Evolutionary conservation across 2,329 filamentous ascomycete species (phyloP).

Genomic region (Phialophora tarda): DNA sequence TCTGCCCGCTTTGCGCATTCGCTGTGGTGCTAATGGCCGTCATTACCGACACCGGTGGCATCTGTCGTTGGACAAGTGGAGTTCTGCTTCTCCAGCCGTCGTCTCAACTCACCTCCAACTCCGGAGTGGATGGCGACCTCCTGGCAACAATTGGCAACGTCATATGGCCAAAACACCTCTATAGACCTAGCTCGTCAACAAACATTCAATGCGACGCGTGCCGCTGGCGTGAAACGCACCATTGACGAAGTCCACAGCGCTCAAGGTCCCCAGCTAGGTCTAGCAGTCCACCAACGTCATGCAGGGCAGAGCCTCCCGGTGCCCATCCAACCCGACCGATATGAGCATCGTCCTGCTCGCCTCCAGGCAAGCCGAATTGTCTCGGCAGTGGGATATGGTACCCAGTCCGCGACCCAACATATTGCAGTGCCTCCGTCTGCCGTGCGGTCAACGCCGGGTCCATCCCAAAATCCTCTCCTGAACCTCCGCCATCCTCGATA

Average conservation of each 20-base stretch:
- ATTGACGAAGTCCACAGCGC: constrained; percentile 36
- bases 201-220: constrained; percentile 48
- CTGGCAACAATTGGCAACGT: constrained; percentile 46
- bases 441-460: constrained; percentile 41
- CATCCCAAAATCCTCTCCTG: constrained; percentile 55
- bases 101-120: background rate
- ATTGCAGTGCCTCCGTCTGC: constrained; percentile 17
- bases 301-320: background rate
- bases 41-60: background rate
- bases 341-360: constrained; percentile 9
- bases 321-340: background rate
- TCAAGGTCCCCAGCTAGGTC: background rate
- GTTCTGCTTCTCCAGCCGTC: background rate
- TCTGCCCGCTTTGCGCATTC: too few relatives aligned
- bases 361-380: constrained; percentile 27
- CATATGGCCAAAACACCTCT: constrained; percentile 59
- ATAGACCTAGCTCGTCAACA: constrained; percentile 50
- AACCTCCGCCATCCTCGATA: constrained; percentile 69
- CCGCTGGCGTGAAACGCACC: constrained; percentile 59
- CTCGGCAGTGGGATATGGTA: background rate
- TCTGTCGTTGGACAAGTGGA: background rate
- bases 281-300: background rate
- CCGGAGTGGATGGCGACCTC: constrained; percentile 19
- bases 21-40: too few relatives aligned
- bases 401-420: background rate